Percentiles rank a stretch among this genome's conserved stretches.
Conservation (phyloP, 2,329 filamentous ascomycete genomes). For the Aspergillus fructus region DNA sequence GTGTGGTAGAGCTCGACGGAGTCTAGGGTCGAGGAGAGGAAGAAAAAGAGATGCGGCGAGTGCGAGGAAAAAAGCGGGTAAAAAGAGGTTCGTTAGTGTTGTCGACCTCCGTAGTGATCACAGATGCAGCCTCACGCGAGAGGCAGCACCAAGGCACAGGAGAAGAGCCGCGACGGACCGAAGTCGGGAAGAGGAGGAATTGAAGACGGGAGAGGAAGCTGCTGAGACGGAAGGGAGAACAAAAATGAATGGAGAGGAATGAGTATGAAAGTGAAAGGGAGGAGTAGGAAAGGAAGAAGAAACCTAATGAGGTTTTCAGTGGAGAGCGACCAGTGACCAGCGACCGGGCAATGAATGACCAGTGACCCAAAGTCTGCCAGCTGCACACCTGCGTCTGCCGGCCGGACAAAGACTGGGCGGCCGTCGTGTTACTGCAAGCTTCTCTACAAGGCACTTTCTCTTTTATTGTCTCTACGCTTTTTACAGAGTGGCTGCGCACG, state of each 20-base stretch:
- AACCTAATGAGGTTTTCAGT: conserved; percentile 8
- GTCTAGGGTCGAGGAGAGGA: conserved; percentile 26
- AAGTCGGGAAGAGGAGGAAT: conserved; percentile 18
- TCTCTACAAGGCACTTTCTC: background rate
- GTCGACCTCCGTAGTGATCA: conserved; percentile 26
- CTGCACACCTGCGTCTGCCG: too few species aligned
- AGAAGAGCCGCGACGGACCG: conserved; percentile 27
- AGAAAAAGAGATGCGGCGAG: conserved; percentile 30
- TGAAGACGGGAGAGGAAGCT: conserved; percentile 17
- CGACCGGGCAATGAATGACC: conserved; percentile 8
- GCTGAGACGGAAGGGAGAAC: conserved; percentile 14
- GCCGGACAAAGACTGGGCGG: background rate
- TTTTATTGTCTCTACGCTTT: background rate
- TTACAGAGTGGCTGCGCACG: background rate
- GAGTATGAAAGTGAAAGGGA: conserved; percentile 11
- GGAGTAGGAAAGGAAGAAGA: conserved; percentile 13
- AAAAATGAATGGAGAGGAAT: conserved; percentile 19
- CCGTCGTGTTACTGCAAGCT: background rate
- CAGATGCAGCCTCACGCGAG: conserved; percentile 39
- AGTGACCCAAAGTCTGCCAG: background rate
- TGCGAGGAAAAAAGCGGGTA: conserved; percentile 31
- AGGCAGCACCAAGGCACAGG: conserved; percentile 38
- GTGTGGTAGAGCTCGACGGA: conserved; percentile 21
- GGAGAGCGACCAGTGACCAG: conserved; percentile 2
- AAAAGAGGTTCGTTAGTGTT: conserved; percentile 26